These are phyloP conservation scores for Marsdenia floribunda DNA, from an alignment of 257 asterid genomes.

Conservation along the genomic window DNA sequence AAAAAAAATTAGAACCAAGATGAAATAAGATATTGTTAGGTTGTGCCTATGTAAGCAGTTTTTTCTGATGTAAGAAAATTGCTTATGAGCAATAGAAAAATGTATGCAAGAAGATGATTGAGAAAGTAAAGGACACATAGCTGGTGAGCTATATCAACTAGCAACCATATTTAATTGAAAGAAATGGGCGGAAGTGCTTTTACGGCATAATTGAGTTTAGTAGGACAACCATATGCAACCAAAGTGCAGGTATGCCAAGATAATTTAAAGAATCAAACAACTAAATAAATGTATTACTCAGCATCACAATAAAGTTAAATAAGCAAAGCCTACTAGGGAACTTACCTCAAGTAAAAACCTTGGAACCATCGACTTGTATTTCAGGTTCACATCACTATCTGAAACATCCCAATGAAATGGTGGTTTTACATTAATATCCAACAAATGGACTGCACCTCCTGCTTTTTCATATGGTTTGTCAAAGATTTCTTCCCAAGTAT, in stretches of 20 bases:
- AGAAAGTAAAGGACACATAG: not conserved
- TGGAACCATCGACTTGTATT: constrained; percentile 69
- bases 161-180: not conserved
- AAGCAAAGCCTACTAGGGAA: constrained; percentile 2
- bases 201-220: not conserved
- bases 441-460: constrained; percentile 47
- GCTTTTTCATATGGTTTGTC: constrained; percentile 86
- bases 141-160: not conserved
- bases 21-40: constrained; percentile 4
- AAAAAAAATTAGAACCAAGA: not conserved
- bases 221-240: constrained; percentile 2
- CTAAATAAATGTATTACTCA: not conserved
- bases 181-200: not conserved
- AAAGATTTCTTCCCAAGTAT: constrained; percentile 69
- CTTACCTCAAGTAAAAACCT: constrained; percentile 84
- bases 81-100: not conserved
- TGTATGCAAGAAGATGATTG: not conserved
- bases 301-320: not conserved
- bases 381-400: constrained; percentile 53
- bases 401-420: constrained; percentile 68
- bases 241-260: not conserved
- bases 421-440: constrained; percentile 29
- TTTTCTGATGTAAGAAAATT: not conserved
- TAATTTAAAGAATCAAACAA: not conserved
- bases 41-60: not conserved